These are phyloP conservation scores for Sisymbrium altissimum DNA, from an alignment of 345 rosid species.

Conservation along the genomic window DNA sequence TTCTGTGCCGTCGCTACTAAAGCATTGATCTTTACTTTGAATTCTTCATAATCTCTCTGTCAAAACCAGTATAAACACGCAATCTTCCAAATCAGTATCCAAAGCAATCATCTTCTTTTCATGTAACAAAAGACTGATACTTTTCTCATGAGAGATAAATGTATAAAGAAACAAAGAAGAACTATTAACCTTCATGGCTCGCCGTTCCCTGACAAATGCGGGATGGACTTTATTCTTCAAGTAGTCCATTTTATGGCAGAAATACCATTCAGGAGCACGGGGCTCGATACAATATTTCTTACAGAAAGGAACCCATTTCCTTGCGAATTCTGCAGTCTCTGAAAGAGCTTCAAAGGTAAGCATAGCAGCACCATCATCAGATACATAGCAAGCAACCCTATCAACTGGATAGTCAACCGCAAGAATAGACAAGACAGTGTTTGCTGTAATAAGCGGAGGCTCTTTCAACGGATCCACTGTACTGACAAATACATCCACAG, in stretches of 20 bases:
- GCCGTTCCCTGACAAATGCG: conserved; percentile 89
- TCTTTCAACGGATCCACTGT: conserved; percentile 98
- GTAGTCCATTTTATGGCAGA: conserved; percentile 91
- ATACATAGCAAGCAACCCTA: conserved; percentile 91
- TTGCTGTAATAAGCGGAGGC: conserved; percentile 97
- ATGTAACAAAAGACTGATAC: neutral
- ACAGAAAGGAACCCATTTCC: conserved; percentile 99
- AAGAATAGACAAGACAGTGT: conserved; percentile 93
- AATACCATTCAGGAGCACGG: conserved; percentile 99
- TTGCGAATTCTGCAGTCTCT: conserved; percentile 94
- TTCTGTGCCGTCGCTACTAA: conserved; percentile 95
- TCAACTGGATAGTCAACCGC: conserved; percentile 98
- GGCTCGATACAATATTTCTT: conserved; percentile 89
- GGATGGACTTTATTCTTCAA: conserved; percentile 94
- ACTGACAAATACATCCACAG: conserved; percentile 83
- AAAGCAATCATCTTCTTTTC: neutral
- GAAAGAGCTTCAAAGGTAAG: conserved; percentile 99
- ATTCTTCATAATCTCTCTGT: conserved; percentile 99
- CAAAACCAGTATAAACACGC: conserved; percentile 16
- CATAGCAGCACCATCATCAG: conserved; percentile 99
- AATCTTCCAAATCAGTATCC: neutral
- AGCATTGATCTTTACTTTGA: conserved; percentile 84
- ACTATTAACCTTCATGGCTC: conserved; percentile 84
- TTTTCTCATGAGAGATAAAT: neutral
- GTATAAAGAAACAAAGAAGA: conserved; percentile 4